Conservation (phyloP, 2,329 filamentous ascomycete genomes). For the Trichophyton mentagrophytes region DNA sequence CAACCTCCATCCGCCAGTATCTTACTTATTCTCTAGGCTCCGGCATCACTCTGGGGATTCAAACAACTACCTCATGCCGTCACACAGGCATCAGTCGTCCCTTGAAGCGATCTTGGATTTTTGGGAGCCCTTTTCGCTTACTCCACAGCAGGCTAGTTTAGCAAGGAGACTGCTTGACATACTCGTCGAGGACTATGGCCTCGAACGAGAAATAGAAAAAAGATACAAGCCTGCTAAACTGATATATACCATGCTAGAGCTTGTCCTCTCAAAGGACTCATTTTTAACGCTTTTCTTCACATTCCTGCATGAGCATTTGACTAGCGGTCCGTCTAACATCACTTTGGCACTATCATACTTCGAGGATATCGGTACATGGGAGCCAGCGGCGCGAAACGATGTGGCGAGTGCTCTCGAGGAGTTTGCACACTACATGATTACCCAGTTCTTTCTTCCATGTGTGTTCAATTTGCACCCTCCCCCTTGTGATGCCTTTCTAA, state of each 20-base stretch:
- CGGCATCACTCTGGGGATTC: neutral
- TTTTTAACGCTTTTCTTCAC: constrained; percentile 10
- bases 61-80: neutral
- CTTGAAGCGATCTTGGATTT: constrained; percentile 11
- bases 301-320: constrained; percentile 6
- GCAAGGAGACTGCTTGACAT: constrained; percentile 10
- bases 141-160: constrained; percentile 9
- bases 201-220: constrained; percentile 11
- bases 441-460: constrained; percentile 10
- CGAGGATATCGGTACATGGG: constrained; percentile 7
- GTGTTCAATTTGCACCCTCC: neutral
- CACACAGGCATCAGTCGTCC: constrained; percentile 1
- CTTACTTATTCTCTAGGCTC: neutral
- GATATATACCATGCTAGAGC: constrained; percentile 15
- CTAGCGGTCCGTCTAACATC: constrained; percentile 6
- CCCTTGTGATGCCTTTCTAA: neutral
- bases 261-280: constrained; percentile 11
- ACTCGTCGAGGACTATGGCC: constrained; percentile 14
- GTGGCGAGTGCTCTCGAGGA: constrained; percentile 6
- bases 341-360: constrained; percentile 8
- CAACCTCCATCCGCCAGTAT: neutral
- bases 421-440: constrained; percentile 14
- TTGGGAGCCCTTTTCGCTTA: constrained; percentile 5
- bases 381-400: constrained; percentile 5
- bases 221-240: constrained; percentile 16